phyloP scores from a whole-genome alignment of 202 grass and related monocot species.

The Panicum hallii region DNA sequence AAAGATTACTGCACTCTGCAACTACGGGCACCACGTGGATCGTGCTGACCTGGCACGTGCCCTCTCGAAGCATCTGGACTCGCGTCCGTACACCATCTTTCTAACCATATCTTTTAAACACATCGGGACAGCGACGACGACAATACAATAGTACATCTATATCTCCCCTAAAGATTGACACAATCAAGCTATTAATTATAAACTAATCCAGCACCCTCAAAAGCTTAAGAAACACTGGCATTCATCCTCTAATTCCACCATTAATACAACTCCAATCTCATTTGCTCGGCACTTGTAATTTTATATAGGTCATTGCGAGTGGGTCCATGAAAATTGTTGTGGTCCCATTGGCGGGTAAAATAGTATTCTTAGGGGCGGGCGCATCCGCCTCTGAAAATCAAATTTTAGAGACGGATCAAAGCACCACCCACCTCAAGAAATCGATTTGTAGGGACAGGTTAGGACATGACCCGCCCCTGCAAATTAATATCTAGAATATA shows the following conservation, averaged over 20 bases:
- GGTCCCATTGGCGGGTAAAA: not conserved
- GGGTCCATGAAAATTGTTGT: not conserved
- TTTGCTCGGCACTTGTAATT: not conserved
- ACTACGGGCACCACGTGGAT: not conserved
- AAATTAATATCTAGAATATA: too few relatives aligned
- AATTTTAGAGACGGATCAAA: too few relatives aligned
- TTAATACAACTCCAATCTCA: not conserved
- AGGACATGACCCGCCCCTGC: too few relatives aligned
- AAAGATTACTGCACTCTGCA: too few relatives aligned
- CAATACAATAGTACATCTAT: not conserved
- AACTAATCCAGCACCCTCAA: not conserved
- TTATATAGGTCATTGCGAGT: not conserved
- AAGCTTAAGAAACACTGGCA: not conserved
- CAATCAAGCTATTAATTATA: not conserved
- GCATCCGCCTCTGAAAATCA: too few relatives aligned
- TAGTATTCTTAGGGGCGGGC: too few relatives aligned
- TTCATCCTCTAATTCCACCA: not conserved
- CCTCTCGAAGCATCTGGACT: not conserved
- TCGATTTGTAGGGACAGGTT: too few relatives aligned
- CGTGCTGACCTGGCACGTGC: not conserved
- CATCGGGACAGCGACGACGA: not conserved
- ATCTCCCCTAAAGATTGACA: slow-evolving; percentile 30
- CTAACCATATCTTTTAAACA: not conserved
- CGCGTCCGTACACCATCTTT: not conserved
- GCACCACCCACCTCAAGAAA: too few relatives aligned